Base-by-base conservation (phyloP, 176 grass and related monocot genomes). In the Raddia distichophylla region DNA sequence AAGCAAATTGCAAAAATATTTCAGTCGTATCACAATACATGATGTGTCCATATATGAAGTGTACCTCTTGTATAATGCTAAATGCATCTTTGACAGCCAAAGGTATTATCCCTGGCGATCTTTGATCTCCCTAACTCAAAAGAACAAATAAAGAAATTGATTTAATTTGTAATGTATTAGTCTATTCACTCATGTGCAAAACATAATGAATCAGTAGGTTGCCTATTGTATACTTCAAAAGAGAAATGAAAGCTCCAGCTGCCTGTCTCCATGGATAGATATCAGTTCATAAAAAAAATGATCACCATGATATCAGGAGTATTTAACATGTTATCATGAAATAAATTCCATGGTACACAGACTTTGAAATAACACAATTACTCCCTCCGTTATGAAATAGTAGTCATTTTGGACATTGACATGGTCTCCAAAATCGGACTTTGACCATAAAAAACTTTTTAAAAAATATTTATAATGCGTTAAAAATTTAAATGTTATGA, bases 31-130 rank as follows among this genome's bases (percentile, higher is more conserved):
- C 18, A 59, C n/a, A 10, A 43, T 37, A 65, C 69, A 80, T 37
- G 76, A 80, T 22, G 22, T 12, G 18, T 80, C 18, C 3, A 19
- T 56, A 61, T 64, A 68, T 84, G 75, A 76, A 78, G 17, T 42
- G 8, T 96, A 99, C 97, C 93, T 99, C 97, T 78, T 99, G 93
- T 87, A 99, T 99, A 61, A 99, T 96, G 82, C 97, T 90, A 85
- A 99, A 99, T 78, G 97, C 91, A 91, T 99, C 97, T 89, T 99
- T 99, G 78, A 99, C 97, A 85, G 97, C 87, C 90, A 96, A 91
- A 82, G 97, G 97, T 91, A 99, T 99, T 88, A 99, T 99, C 83
- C 97, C 93, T 80, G 97, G 97, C 58, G 97, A 99, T 74, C 97
- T 91, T 92, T 99, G 97, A 86, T 99, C 97, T 84, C 97, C 97